A percentile compares a stretch with the other conserved stretches of the same genome.
These are phyloP conservation scores for Dictyostelium discoideum DNA, from an alignment of 78 protist species.

Conservation along the genomic window DNA sequence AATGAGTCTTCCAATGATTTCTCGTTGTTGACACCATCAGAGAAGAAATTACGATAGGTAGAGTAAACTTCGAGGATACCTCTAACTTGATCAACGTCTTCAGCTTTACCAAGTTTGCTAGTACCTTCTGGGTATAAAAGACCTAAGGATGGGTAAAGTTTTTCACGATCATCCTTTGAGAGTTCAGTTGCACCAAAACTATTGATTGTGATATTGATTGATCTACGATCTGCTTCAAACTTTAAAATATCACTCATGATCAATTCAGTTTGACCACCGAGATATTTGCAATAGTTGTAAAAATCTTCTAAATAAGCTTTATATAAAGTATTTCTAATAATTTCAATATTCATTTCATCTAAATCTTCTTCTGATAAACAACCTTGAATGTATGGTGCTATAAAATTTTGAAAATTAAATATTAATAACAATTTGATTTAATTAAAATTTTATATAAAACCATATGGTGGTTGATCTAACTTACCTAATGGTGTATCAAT, in stretches of 20 bases:
- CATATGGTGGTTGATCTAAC: background rate
- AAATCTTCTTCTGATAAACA: slow-evolving; percentile 90
- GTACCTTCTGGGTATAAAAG: slow-evolving; percentile 94
- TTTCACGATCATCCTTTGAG: slow-evolving; percentile 88
- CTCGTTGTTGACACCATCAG: slow-evolving; percentile 69
- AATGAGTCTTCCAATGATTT: slow-evolving; percentile 94
- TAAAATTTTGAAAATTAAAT: no score
- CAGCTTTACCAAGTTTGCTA: slow-evolving; percentile 83
- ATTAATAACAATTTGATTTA: no score
- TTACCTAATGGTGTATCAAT: slow-evolving; percentile 97
- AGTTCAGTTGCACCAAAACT: slow-evolving; percentile 93
- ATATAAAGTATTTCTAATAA: slow-evolving; percentile 96
- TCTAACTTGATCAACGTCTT: slow-evolving; percentile 91
- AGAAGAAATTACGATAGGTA: slow-evolving; percentile 89
- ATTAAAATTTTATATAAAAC: no score
- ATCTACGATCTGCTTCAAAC: slow-evolving; percentile 98
- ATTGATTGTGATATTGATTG: slow-evolving; percentile 97
- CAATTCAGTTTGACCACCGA: slow-evolving; percentile 93
- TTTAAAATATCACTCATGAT: slow-evolving; percentile 91
- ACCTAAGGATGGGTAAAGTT: slow-evolving; percentile 92
- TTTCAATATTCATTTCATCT: slow-evolving; percentile 96
- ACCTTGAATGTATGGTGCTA: slow-evolving; percentile 84
- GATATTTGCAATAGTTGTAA: slow-evolving; percentile 84
- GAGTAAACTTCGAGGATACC: slow-evolving; percentile 78
- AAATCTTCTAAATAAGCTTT: slow-evolving; percentile 99